These are phyloP conservation scores for Cupressus sempervirens DNA, from an alignment of 75 land plant species.

Conservation along the genomic window DNA sequence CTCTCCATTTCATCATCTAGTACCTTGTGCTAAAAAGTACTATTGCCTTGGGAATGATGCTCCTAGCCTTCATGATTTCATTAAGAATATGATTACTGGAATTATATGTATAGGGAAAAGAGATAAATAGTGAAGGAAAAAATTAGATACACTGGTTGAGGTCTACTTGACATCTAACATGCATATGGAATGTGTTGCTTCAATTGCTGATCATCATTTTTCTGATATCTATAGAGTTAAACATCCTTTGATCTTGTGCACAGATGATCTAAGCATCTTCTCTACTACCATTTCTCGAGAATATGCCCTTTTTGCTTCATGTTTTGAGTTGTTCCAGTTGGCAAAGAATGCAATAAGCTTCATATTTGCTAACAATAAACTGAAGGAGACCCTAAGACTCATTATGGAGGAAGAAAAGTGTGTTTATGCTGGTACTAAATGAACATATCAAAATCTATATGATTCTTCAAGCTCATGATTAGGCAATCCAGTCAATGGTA, in stretches of 20 bases:
- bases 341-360: constrained; percentile 33
- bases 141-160: no score
- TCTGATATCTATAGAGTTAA: constrained; percentile 61
- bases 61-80: no score
- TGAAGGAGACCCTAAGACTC: constrained; percentile 30
- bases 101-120: no score
- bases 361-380: constrained; percentile 41
- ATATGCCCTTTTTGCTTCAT: constrained; percentile 58
- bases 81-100: no score
- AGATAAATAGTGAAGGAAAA: no score
- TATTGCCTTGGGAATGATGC: no score
- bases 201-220: no score
- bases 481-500: no score
- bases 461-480: background rate
- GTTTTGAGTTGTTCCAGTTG: constrained; percentile 62
- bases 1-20: no score
- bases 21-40: no score
- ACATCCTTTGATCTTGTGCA: constrained; percentile 84
- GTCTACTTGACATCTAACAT: no score
- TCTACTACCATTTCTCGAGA: constrained; percentile 74
- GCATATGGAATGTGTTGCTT: no score
- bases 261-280: constrained; percentile 88
- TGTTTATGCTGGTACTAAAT: background rate
- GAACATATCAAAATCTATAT: background rate
- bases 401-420: constrained; percentile 23